Evolutionary conservation across 164 flowering plant genomes (phyloP).

Genomic region (Pachysandra terminalis): DNA sequence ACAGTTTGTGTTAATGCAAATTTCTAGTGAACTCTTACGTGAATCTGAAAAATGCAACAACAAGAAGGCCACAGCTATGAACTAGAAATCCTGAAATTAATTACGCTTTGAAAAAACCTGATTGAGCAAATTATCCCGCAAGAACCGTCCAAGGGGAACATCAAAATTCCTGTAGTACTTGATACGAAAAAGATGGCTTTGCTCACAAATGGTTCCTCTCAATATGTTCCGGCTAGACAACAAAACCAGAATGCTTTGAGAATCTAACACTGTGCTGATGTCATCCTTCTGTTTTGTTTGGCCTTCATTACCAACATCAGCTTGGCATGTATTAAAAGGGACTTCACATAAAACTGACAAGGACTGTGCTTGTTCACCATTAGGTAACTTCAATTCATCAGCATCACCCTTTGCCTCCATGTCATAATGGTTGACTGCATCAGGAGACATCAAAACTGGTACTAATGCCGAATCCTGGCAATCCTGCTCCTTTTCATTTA

Average conservation of each 20-base stretch:
- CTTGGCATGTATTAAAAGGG: conserved; percentile 16
- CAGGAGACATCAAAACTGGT: conserved; percentile 20
- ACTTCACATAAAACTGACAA: conserved; percentile 19
- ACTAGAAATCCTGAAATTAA: background rate
- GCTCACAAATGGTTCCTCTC: conserved; percentile 64
- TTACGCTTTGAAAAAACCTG: conserved; percentile 50
- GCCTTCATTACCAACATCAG: conserved; percentile 21
- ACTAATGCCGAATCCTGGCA: conserved; percentile 16
- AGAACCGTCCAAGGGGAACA: conserved; percentile 76
- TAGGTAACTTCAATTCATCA: conserved; percentile 27
- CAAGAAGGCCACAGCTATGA: background rate
- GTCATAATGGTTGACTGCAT: conserved; percentile 13
- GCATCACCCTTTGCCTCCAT: conserved; percentile 22
- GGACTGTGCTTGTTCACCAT: conserved; percentile 23
- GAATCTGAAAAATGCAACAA: background rate
- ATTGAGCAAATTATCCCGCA: conserved; percentile 63
- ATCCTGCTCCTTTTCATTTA: conserved; percentile 27
- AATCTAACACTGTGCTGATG: conserved; percentile 40
- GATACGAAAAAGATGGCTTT: conserved; percentile 74
- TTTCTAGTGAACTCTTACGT: background rate
- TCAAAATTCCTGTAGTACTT: conserved; percentile 86
- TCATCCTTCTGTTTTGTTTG: conserved; percentile 34
- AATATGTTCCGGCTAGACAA: conserved; percentile 60
- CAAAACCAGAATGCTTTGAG: conserved; percentile 80
- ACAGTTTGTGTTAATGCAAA: conserved; percentile 20